Conservation (phyloP, 805 yeast genomes). For the Metschnikowia reukaufii region DNA sequence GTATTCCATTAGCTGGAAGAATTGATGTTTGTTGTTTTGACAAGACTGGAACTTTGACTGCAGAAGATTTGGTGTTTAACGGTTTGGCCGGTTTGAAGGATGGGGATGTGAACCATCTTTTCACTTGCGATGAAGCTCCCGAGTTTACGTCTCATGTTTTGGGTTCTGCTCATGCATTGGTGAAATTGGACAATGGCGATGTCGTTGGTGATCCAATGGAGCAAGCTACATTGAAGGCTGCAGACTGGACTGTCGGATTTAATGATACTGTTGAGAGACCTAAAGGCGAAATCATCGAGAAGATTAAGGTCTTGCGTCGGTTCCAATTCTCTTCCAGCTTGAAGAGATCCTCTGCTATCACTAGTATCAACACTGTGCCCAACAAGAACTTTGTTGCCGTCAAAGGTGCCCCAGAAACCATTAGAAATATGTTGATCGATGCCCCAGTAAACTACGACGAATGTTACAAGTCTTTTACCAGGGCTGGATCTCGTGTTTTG, state of each 20-base stretch:
- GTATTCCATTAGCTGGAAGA: constrained; percentile 97
- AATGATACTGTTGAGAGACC: constrained; percentile 67
- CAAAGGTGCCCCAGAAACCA: constrained; percentile 98
- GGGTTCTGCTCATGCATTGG: constrained; percentile 96
- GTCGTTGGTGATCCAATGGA: constrained; percentile 99
- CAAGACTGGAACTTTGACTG: constrained; percentile 97
- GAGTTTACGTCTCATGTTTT: constrained; percentile 65
- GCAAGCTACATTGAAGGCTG: constrained; percentile 86
- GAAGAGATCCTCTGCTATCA: constrained; percentile 90
- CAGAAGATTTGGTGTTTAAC: constrained; percentile 93
- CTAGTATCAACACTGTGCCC: constrained; percentile 49
- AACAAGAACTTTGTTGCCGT: constrained; percentile 70
- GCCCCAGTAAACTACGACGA: constrained; percentile 83
- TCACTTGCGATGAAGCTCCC: constrained; percentile 64
- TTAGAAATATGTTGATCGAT: constrained; percentile 66
- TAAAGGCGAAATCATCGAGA: constrained; percentile 35
- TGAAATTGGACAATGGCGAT: constrained; percentile 92
- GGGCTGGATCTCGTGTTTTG: constrained; percentile 93
- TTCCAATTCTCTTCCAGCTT: constrained; percentile 96
- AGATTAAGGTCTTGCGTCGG: constrained; percentile 78
- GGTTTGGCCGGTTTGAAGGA: constrained; percentile 83
- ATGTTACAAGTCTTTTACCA: constrained; percentile 83
- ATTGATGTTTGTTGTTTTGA: constrained; percentile 98
- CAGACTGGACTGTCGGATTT: constrained; percentile 78
- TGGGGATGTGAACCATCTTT: constrained; percentile 54